Base-by-base conservation (phyloP, 2,329 filamentous ascomycete species). In the Ascochyta fabae region DNA sequence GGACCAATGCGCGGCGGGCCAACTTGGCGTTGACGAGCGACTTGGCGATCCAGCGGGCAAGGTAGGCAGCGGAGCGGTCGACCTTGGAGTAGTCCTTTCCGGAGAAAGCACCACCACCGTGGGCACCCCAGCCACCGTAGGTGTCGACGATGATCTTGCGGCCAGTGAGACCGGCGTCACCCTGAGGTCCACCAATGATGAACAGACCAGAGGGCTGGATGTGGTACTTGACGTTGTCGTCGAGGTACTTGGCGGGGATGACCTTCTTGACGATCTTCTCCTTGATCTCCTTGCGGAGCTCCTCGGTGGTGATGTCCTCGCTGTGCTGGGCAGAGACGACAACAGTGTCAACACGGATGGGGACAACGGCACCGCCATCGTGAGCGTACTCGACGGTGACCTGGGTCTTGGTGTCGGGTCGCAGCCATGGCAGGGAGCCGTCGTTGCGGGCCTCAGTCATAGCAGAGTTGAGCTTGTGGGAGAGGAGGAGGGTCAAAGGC, bases 61-160 rank as follows among this genome's bases (percentile, higher is more conserved):
- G 88, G 84, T 99, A 99, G 75, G 95, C 95, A 67, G 95, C 95
- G 49, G 95, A 98, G 73, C 95, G 91, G 79, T 99, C 95, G 81
- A 99, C 95, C 88, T 99, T 99, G 86, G 92, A 97, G 88, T 97
- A 99, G 81, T 99, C 95, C 89, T 99, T 99, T 75, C 95, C 95
- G 74, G 95, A 98, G 90, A 99, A 99, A 80, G 95, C 95, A 89
- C 95, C 95, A 85, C 95, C 95, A 86, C 95, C 95, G 86, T 99
- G 95, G 72, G 95, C 95, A 83, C 95, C 95, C 95, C 95, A 98
- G 75, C 95, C 95, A 84, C 95, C 95, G 84, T 99, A 99, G 79
- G 95, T 98, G 84, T 99, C 95, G 78, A 99, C 95, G 68, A 97
- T 90, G 87, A 99, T 99, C 89, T 99, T 99, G 76, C 95, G 93